Conservation (phyloP, 352 stramenopile species). For the Globisporangium nodosum region DNA sequence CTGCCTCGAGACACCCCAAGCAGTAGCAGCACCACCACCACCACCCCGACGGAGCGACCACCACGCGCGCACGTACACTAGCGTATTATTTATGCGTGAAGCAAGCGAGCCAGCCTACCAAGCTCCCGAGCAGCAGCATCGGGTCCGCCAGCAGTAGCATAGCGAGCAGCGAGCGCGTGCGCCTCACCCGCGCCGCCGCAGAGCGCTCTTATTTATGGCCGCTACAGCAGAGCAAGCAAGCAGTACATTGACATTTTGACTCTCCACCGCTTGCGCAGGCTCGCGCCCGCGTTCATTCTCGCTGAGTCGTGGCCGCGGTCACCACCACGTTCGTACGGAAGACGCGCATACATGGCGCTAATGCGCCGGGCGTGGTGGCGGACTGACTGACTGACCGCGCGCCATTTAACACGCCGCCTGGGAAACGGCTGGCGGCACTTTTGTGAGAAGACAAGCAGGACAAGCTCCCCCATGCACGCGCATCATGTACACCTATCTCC, state of each 20-base stretch:
- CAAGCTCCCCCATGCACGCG: no score
- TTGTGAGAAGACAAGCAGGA: no score
- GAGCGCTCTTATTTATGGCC: constrained; percentile 10
- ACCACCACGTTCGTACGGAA: background rate
- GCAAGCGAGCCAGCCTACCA: background rate
- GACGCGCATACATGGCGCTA: no score
- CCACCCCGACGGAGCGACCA: background rate
- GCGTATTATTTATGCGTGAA: constrained; percentile 16
- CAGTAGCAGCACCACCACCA: no score
- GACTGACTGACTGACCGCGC: no score
- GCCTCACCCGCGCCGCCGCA: no score
- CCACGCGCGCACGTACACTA: background rate
- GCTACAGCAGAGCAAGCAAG: background rate
- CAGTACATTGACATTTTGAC: constrained; percentile 11
- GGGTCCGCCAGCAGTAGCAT: background rate
- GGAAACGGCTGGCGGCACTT: no score
- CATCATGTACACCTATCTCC: no score
- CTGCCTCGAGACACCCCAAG: background rate
- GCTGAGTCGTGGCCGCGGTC: background rate
- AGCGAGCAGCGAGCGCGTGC: background rate
- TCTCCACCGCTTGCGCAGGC: background rate
- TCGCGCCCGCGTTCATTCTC: background rate
- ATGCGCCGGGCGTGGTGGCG: no score
- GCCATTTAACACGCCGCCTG: no score
- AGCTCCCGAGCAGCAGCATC: no score